A percentile compares a stretch with the other conserved stretches of the same genome.
phyloP scores from a whole-genome alignment of 1,284 basidiomycete genomes.

The Cryptococcus floricola region DNA sequence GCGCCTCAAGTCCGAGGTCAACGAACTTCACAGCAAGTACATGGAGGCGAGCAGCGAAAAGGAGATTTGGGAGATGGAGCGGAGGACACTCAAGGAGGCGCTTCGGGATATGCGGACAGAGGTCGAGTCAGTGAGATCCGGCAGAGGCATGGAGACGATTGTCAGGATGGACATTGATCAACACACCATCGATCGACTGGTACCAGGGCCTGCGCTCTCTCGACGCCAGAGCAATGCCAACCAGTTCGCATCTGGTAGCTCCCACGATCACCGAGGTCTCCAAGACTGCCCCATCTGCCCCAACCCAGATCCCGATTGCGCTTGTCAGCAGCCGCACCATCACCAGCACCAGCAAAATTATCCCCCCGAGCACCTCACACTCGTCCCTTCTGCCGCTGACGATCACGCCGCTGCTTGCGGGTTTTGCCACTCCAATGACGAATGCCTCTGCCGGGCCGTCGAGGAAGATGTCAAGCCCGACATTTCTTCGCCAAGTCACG shows the following conservation, averaged over 20 bases:
- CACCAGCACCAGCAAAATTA: background rate
- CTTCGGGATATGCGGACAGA: conserved; percentile 15
- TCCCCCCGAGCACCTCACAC: conserved; percentile 9
- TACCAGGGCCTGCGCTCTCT: conserved; percentile 9
- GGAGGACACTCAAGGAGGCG: conserved; percentile 11
- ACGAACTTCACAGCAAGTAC: conserved; percentile 64
- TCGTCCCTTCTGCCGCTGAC: conserved; percentile 3
- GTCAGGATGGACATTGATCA: conserved; percentile 18
- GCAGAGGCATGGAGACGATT: conserved; percentile 16
- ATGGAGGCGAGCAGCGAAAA: conserved; percentile 58
- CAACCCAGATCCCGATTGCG: conserved; percentile 46
- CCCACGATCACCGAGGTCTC: conserved; percentile 2
- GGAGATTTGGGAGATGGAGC: conserved; percentile 22
- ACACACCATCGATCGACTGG: conserved; percentile 10
- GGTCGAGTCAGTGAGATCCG: conserved; percentile 11
- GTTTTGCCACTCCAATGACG: conserved; percentile 36
- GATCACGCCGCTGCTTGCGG: conserved; percentile 26
- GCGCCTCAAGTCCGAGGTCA: conserved; percentile 47
- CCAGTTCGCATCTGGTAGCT: background rate
- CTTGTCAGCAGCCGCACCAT: conserved; percentile 33
- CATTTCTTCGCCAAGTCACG: conserved; percentile 23
- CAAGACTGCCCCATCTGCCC: conserved; percentile 43
- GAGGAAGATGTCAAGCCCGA: conserved; percentile 32
- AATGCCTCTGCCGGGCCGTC: conserved; percentile 38
- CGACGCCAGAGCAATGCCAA: conserved; percentile 1